Conservation (phyloP, 768 basidiomycete genomes). For the Leccinum pellstonianum region DNA sequence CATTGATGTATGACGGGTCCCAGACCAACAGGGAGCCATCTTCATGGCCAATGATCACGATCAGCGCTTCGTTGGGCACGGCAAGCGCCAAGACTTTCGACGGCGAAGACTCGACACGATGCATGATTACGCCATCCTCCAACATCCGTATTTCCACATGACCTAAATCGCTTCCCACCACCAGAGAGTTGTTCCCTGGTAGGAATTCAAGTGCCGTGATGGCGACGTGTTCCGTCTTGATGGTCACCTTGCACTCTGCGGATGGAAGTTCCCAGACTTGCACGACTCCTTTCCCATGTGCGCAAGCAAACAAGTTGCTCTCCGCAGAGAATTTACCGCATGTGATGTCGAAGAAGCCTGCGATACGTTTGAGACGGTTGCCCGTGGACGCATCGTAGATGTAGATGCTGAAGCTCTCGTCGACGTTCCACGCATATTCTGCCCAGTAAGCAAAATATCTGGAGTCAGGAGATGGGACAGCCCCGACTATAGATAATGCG, state of each 20-base stretch:
- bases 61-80: conserved; percentile 8
- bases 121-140: conserved; percentile 12
- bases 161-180: conserved; percentile 14
- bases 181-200: conserved; percentile 7
- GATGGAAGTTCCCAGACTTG: conserved; percentile 22
- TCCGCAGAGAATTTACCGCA: conserved; percentile 15
- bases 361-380: conserved; percentile 14
- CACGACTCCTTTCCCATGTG: conserved; percentile 16
- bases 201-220: conserved; percentile 16
- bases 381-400: conserved; percentile 17
- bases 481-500: neutral
- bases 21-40: conserved; percentile 20
- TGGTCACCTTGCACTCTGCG: conserved; percentile 2
- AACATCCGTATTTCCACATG: conserved; percentile 15
- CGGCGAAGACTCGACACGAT: conserved; percentile 4
- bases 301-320: conserved; percentile 13
- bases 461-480: conserved; percentile 15
- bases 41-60: conserved; percentile 13
- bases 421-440: conserved; percentile 17
- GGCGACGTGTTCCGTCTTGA: conserved; percentile 11
- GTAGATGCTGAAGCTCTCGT: conserved; percentile 17
- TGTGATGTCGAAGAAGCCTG: conserved; percentile 15
- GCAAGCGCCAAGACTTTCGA: conserved; percentile 14
- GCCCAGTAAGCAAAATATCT: conserved; percentile 22
- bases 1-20: conserved; percentile 9